Evolutionary conservation across 805 yeast genomes (phyloP), one percentile per base, ranked within the genome.

Genomic region (Hanseniaspora occidentalis): DNA sequence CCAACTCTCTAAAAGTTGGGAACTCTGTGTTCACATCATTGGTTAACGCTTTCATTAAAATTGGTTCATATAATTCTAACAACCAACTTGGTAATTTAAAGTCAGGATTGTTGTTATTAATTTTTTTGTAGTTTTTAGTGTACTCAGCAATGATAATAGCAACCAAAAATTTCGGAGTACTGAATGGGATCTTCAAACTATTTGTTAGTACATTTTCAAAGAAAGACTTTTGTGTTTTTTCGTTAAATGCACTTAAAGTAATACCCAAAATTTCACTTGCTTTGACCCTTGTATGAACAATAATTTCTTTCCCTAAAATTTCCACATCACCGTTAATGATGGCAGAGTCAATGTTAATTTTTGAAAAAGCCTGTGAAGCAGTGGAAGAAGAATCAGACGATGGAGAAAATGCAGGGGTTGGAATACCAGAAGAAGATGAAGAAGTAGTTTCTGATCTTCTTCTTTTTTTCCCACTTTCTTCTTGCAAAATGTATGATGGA

Each of bases 301-400:
- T 73, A 1, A 74, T 74, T 22, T 84, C 88, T 36, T 69, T 60
- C 0, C 95, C 95, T 25, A 92, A 76, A 21, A 92, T 65, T 41
- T 86, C 77, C 14, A 92, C 81, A 60, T 92, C 99, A 52, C 98
- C 98, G 35, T 77, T 73, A 43, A 82, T 74, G 58, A 92, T 79
- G 4, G 97, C 96, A 3, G 94, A 82, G 61, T 92, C 99, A 44
- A 92, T 88, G 55, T 89, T 86, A 39, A 85, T 79, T 43, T 73
- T 73, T 41, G 75, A 69, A 38, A 6, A 18, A 18, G 36, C 10
- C n/a, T n/a, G n/a, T n/a, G n/a, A n/a, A n/a, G n/a, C n/a, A n/a
- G n/a, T n/a, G 17, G 31, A 19, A n/a, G 23, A 34, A 16, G 71
- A 79, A 27, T 70, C 43, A 37, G 51, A 80, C 3, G 72, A 64